A percentile compares a stretch with the other conserved stretches of the same genome.
Evolutionary conservation across 257 asterid genomes (phyloP).

Genomic region (Phtheirospermum japonicum): DNA sequence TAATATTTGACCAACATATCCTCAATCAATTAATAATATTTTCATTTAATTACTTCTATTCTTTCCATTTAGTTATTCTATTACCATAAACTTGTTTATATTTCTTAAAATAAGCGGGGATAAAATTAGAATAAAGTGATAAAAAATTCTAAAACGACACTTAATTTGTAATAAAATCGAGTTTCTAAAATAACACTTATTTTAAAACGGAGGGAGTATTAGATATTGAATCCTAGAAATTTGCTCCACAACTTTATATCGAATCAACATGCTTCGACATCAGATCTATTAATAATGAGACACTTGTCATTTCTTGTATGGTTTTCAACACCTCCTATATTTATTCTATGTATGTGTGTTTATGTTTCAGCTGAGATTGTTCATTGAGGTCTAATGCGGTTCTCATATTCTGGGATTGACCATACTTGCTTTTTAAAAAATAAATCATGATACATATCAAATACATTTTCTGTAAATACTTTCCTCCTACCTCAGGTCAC

Average conservation of each 20-base stretch:
- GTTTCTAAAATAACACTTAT: too few relatives aligned
- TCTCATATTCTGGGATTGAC: background rate
- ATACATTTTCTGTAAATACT: constrained; percentile 10
- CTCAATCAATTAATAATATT: too few relatives aligned
- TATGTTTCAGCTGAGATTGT: constrained; percentile 18
- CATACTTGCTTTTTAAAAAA: background rate
- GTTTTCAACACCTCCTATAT: background rate
- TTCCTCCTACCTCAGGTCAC: constrained; percentile 62
- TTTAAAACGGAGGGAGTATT: too few relatives aligned
- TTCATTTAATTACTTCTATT: too few relatives aligned
- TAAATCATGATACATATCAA: constrained; percentile 10
- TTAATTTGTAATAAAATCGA: too few relatives aligned
- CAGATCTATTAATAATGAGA: constrained; percentile 9
- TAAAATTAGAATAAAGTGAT: too few relatives aligned
- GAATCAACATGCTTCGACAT: background rate
- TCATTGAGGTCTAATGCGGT: constrained; percentile 5
- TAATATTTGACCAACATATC: too few relatives aligned
- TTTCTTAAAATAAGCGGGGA: too few relatives aligned
- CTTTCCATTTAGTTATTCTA: too few relatives aligned
- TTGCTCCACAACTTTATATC: background rate
- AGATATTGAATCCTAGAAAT: constrained; percentile 9
- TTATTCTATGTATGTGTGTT: constrained; percentile 11
- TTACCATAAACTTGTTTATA: too few relatives aligned
- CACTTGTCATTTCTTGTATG: constrained; percentile 12
- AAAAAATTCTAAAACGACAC: too few relatives aligned